Evolutionary conservation across 2,329 filamentous ascomycete genomes (phyloP).

Genomic region (Fusarium brevicatenulatum): DNA sequence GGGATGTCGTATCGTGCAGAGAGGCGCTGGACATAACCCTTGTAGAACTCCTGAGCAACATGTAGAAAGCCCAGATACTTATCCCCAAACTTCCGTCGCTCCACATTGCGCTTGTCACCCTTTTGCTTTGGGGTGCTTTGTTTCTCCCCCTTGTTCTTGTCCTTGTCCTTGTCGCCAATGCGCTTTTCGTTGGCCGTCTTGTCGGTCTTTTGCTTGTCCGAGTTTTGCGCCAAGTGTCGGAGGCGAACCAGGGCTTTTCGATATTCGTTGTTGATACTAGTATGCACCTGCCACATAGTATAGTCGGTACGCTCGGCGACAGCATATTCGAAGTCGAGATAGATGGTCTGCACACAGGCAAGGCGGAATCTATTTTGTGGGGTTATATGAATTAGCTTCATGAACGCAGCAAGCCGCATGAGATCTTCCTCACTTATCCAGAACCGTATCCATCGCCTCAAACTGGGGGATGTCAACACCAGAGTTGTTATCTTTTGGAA

Average conservation of each 20-base stretch:
- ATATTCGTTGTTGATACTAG: slow-evolving; percentile 81
- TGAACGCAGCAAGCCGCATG: slow-evolving; percentile 7
- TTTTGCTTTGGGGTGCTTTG: slow-evolving; percentile 39
- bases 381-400: slow-evolving; percentile 18
- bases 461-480: slow-evolving; percentile 56
- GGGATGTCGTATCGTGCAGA: slow-evolving; percentile 67
- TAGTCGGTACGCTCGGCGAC: slow-evolving; percentile 72
- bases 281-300: slow-evolving; percentile 82
- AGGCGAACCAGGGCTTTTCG: slow-evolving; percentile 72
- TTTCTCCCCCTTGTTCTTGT: slow-evolving; percentile 34
- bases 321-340: slow-evolving; percentile 76
- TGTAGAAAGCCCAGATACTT: slow-evolving; percentile 87
- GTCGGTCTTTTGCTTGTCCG: slow-evolving; percentile 60
- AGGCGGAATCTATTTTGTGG: slow-evolving; percentile 68
- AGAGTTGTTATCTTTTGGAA: slow-evolving; percentile 50
- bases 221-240: slow-evolving; percentile 61
- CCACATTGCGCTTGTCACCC: slow-evolving; percentile 54
- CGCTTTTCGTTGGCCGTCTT: slow-evolving; percentile 40
- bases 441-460: slow-evolving; percentile 55
- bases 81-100: slow-evolving; percentile 82
- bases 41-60: slow-evolving; percentile 88
- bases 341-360: slow-evolving; percentile 76
- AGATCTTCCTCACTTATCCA: slow-evolving; percentile 53
- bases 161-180: slow-evolving; percentile 41
- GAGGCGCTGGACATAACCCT: slow-evolving; percentile 82